Evolutionary conservation across 345 rosid genomes (phyloP), one percentile per base, ranked within the genome.

Genomic region (Corchorus capsularis): DNA sequence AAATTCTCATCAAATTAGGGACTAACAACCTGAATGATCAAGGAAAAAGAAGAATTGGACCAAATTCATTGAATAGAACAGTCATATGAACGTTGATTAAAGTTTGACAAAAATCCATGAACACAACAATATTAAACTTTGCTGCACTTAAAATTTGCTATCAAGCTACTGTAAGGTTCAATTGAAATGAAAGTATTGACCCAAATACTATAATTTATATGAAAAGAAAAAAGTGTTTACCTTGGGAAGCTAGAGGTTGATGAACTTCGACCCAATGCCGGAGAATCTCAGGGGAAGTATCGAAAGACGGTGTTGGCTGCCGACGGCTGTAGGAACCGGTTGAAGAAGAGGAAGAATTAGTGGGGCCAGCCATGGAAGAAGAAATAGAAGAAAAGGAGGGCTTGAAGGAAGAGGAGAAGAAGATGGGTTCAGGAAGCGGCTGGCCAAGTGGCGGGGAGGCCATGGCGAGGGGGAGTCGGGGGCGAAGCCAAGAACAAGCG

Each of bases 211-310:
- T 19, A 43, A 39, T 39, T 43, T 65, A 43, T 15, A 8, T n/a
- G n/a, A 22, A 72, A 41, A 43, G 39, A 12, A 56, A 13, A 16
- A 34, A 52, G 16, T 6, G 27, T 8, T 32, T 43, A 92, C 94
- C 88, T 81, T 86, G 78, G 57, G 88, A 81, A 56, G 86, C 75
- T 39, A 75, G 74, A 54, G 85, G 80, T 1, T 80, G 80, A 79
- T 89, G 89, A 78, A 88, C 80, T 74, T 85, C 90, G 22, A 85
- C 63, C 97, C 97, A 93, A 22, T 79, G 83, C 81, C 97, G 97
- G 78, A 52, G 35, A 63, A 89, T 63, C 45, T 84, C 86, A 49
- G 86, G 82, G 55, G 84, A 55, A 34, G 82, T 67, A 12, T 78
- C 83, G 62, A 77, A 81, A 10, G 79, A 35, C 57, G 80, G 77